phyloP scores from a whole-genome alignment of 306 rosid genomes.

The Echinosophora koreensis region DNA sequence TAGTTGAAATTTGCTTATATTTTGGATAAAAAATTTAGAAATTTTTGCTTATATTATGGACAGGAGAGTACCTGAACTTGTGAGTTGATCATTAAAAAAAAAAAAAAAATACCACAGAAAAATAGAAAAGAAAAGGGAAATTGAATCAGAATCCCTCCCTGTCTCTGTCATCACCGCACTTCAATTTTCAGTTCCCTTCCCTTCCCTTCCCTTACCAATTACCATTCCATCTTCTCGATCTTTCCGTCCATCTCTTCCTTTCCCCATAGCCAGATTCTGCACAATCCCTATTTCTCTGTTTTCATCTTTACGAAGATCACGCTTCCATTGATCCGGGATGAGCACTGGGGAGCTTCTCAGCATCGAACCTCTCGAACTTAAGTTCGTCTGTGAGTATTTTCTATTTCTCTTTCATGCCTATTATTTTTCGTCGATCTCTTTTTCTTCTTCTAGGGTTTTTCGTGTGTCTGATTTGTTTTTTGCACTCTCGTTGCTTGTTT shows the following conservation, averaged over 20 bases:
- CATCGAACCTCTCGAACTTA: conserved; percentile 91
- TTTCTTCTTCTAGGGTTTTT: conserved; percentile 42
- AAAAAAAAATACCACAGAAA: conserved; percentile 47
- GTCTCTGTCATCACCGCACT: conserved; percentile 33
- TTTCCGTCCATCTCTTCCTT: conserved; percentile 46
- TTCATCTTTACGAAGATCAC: conserved; percentile 33
- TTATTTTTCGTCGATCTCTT: too few relatives aligned
- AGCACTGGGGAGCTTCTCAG: conserved; percentile 87
- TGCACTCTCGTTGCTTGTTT: background rate
- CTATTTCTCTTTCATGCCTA: conserved; percentile 36
- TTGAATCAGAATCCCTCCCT: conserved; percentile 36
- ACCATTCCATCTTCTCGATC: conserved; percentile 49
- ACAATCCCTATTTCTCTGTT: conserved; percentile 31
- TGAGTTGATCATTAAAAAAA: too few relatives aligned
- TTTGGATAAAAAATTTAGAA: too few relatives aligned
- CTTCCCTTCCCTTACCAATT: too few relatives aligned
- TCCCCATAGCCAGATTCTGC: conserved; percentile 11
- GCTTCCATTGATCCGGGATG: conserved; percentile 56
- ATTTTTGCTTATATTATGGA: too few relatives aligned
- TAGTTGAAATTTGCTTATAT: too few relatives aligned
- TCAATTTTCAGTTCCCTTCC: conserved; percentile 28
- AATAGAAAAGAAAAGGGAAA: conserved; percentile 45
- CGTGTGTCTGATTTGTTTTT: conserved; percentile 20
- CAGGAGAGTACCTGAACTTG: too few relatives aligned
- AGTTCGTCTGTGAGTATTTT: conserved; percentile 67